These are phyloP conservation scores for Triticum turgidum DNA, from an alignment of 176 grass and related monocot species.

Conservation along the genomic window DNA sequence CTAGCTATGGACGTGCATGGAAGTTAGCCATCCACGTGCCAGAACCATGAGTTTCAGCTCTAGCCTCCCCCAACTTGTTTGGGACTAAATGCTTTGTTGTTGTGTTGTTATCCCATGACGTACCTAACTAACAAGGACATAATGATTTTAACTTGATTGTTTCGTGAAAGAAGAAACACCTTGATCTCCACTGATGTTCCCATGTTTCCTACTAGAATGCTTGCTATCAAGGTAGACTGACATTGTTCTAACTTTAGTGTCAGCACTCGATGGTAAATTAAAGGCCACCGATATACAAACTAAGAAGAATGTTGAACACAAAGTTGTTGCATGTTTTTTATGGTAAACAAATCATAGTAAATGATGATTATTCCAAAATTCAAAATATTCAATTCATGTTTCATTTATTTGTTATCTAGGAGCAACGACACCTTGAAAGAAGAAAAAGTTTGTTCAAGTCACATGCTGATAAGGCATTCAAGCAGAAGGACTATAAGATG, in stretches of 20 bases:
- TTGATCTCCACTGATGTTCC: neutral
- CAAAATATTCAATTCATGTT: neutral
- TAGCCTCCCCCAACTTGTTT: too few species aligned
- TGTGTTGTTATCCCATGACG: neutral
- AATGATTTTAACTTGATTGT: neutral
- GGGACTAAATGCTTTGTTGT: too few species aligned
- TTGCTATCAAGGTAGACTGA: neutral
- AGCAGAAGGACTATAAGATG: neutral
- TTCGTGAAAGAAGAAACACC: neutral
- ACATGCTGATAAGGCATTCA: neutral
- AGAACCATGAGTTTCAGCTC: too few species aligned
- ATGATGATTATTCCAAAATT: neutral
- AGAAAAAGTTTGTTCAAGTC: neutral
- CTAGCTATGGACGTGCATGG: too few species aligned
- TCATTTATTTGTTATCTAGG: constrained; percentile 1
- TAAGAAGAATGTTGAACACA: neutral
- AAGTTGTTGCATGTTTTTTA: neutral
- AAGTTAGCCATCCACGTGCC: too few species aligned
- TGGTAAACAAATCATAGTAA: neutral
- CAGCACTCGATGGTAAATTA: neutral
- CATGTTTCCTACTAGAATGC: neutral
- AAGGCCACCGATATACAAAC: neutral
- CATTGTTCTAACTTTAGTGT: neutral
- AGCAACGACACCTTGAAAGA: neutral
- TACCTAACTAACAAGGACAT: neutral